Evolutionary conservation across 75 land plant species (phyloP), one percentile per base, ranked within the genome.

Genomic region (Larix kaempferi): DNA sequence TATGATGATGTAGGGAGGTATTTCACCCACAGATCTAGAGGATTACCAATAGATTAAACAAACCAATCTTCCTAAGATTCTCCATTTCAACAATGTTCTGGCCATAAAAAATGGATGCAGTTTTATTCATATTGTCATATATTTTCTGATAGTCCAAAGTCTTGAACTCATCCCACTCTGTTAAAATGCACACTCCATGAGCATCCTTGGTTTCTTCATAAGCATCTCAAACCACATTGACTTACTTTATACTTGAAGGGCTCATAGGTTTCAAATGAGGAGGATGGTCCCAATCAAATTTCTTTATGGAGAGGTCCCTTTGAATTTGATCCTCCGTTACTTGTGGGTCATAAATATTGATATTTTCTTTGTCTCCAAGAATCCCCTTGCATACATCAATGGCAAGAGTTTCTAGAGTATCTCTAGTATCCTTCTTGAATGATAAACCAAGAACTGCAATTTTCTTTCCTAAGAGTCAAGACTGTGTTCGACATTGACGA

Each of bases 401-500:
- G 44, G 95, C 95, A 5, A 91, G 86, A 22, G 93, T 91, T 82
- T 93, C 95, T 60, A 91, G 86, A 10, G 96, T 93, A 52, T 85
- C 87, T 2, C 86, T 91, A 0, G 95, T 93, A 54, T 93, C 95
- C 78, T 93, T 93, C 89, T 93, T 93, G 84, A 93, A 93, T 4
- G 96, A 92, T 74, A 93, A 93, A 5, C 96, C 96, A n/a, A n/a
- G n/a, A n/a, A n/a, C n/a, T n/a, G n/a, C n/a, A n/a, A n/a, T n/a
- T n/a, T n/a, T n/a, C n/a, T 93, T 93, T 25, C 84, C 86, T 1
- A 94, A 80, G 17, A 93, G n/a, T n/a, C n/a, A n/a, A n/a, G n/a
- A n/a, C 95, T 6, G 95, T 91, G 86, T 93, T 93, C 78, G 91
- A 93, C 95, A 93, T 93, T 58, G 94, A 91, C 6, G 95, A 80